Conservation (phyloP, 345 rosid genomes). For the Schrenkiella parvula region DNA sequence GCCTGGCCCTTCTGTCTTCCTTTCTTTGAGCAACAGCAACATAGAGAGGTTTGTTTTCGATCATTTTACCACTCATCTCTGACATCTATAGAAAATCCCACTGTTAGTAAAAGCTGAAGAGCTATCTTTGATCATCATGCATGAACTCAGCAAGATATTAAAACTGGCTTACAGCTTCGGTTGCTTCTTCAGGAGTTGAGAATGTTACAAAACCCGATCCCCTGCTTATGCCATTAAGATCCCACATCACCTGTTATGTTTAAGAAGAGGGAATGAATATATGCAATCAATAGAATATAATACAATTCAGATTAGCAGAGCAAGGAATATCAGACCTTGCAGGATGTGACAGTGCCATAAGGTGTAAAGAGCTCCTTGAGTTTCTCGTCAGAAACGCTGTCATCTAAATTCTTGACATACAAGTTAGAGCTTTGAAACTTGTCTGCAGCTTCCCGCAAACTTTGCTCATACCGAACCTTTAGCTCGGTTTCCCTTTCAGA, state of each 20-base stretch:
- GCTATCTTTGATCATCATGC: not conserved
- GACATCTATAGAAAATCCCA: constrained; percentile 19
- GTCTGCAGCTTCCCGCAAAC: constrained; percentile 76
- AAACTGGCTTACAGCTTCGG: constrained; percentile 63
- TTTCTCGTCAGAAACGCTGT: constrained; percentile 77
- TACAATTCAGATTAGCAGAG: not conserved
- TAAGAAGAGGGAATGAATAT: not conserved
- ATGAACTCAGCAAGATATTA: not conserved
- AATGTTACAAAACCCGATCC: constrained; percentile 85
- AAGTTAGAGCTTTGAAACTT: constrained; percentile 79
- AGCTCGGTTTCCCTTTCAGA: constrained; percentile 77
- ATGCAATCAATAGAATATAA: not conserved
- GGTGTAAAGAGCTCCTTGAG: constrained; percentile 76
- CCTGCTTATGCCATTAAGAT: constrained; percentile 67
- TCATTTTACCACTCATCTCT: constrained; percentile 36
- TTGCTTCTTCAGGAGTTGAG: constrained; percentile 76
- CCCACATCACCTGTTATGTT: constrained; percentile 62
- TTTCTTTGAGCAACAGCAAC: constrained; percentile 36
- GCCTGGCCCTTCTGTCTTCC: constrained; percentile 33
- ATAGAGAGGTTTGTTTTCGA: constrained; percentile 33
- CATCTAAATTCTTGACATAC: constrained; percentile 83
- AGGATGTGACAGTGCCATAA: constrained; percentile 79
- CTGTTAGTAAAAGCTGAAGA: not conserved
- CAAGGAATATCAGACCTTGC: constrained; percentile 50
- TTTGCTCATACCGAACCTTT: constrained; percentile 68